Base-by-base conservation (phyloP, 164 flowering plant genomes). In the Protea cynaroides region DNA sequence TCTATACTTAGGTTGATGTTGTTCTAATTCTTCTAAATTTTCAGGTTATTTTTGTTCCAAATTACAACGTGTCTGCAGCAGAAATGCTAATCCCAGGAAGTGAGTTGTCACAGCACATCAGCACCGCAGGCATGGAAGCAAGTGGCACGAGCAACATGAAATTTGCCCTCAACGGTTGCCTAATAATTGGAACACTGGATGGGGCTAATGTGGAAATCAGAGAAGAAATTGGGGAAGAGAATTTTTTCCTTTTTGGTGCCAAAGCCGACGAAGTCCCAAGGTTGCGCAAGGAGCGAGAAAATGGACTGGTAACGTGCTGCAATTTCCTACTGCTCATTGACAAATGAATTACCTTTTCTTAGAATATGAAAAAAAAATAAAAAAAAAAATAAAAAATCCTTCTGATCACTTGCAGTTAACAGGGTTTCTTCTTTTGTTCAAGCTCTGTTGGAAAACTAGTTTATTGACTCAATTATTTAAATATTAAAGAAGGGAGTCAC, bases 81-180 rank as follows among this genome's bases (percentile, higher is more conserved):
- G 99, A 94, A 78, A 59, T 89, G 71, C 96, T 94, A 62, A 89
- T 91, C 68, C 99, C 99, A 3, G 99, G 97, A 73, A 91, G 97
- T 75, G 99, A 94, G 81, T 81, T 94, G 21, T 94, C 99, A 44
- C 97, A 94, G 71, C 96, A 94, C 70, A 94, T 94, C 56, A 91
- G 97, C 77, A 94, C 99, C 44, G 97, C 99, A 12, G 99, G 99
- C 52, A 91, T 89, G 99, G 99, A 94, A 68, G 99, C 99, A 51
- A 91, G 99, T 79, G 96, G 99, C 25, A 91, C 99, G 25, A 91
- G 99, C 83, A 94, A 94, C 84, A 94, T 94, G 99, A 94, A 94
- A 73, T 94, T 94, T 76, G 81, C 97, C 17, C 89, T 95, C 17
- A 95, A 95, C 74, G 99, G 99, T 47, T 91, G 97, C 78, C 83